Evolutionary conservation across 1,284 basidiomycete genomes (phyloP).

Genomic region (Xerocomus cyaneibrunnescens): DNA sequence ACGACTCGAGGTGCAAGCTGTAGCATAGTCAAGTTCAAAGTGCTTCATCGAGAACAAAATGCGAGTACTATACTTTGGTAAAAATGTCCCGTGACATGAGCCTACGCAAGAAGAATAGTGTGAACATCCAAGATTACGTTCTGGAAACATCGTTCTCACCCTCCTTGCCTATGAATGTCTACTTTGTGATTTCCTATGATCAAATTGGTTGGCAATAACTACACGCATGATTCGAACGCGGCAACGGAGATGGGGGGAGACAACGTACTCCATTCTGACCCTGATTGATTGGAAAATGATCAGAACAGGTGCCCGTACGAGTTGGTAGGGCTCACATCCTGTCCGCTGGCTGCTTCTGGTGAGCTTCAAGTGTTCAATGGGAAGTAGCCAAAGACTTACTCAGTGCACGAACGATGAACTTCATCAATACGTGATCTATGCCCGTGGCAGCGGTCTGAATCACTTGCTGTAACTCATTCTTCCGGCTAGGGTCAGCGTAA

Average conservation of each 20-base stretch:
- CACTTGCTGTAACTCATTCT: conserved; percentile 45
- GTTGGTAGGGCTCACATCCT: conserved; percentile 15
- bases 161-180: conserved; percentile 16
- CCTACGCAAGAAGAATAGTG: conserved; percentile 7
- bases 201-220: conserved; percentile 9
- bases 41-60: neutral
- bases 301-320: neutral
- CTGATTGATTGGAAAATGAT: neutral
- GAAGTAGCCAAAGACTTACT: conserved; percentile 34
- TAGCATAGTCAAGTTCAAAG: neutral
- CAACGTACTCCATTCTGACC: conserved; percentile 17
- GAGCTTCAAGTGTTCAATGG: neutral
- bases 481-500: conserved; percentile 50
- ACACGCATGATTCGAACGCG: neutral
- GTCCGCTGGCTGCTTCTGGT: neutral
- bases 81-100: conserved; percentile 32
- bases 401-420: conserved; percentile 53
- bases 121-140: neutral
- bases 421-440: conserved; percentile 38
- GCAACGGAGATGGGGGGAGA: neutral
- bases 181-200: conserved; percentile 13
- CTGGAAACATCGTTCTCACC: conserved; percentile 14
- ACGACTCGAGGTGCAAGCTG: conserved; percentile 30
- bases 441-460: conserved; percentile 28
- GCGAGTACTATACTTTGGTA: conserved; percentile 16